phyloP scores from a whole-genome alignment of 345 rosid genomes.

The Hibiscus trionum region DNA sequence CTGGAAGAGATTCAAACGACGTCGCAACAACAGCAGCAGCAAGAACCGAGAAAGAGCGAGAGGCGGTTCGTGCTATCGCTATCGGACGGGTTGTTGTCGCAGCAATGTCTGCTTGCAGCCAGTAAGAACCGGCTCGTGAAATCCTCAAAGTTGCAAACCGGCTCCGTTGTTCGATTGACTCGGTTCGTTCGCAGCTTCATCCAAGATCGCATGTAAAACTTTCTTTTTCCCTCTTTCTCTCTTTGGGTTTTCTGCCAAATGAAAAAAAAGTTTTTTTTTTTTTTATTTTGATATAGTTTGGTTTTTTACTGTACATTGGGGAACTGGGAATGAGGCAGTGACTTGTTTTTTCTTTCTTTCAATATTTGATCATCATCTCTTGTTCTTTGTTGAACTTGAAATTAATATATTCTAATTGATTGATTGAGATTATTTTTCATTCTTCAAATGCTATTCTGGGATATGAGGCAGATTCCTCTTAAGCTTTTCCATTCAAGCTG shows the following conservation, averaged over 20 bases:
- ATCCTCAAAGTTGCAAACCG: constrained; percentile 39
- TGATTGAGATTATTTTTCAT: background rate
- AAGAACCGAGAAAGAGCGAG: constrained; percentile 20
- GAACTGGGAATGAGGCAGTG: background rate
- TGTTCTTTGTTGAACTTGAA: background rate
- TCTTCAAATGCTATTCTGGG: background rate
- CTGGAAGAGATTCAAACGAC: constrained; percentile 10
- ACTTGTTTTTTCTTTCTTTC: background rate
- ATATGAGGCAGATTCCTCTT: too few species aligned
- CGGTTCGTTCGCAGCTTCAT: constrained; percentile 47
- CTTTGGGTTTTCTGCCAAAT: background rate
- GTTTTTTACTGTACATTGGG: background rate
- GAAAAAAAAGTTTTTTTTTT: background rate
- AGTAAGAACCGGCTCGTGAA: constrained; percentile 42
- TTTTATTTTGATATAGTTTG: background rate
- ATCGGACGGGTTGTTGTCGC: constrained; percentile 54
- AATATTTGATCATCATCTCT: background rate
- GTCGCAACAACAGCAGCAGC: constrained; percentile 4
- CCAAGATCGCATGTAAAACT: constrained; percentile 50
- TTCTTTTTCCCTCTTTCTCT: background rate
- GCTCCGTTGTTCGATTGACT: constrained; percentile 49
- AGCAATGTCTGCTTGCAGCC: constrained; percentile 68
- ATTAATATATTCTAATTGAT: background rate
- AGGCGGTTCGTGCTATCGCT: constrained; percentile 39
- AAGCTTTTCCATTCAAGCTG: background rate